Percentiles rank a stretch among this genome's conserved stretches.
phyloP scores from a whole-genome alignment of 495 filamentous ascomycete genomes.

The Aspergillus ostianus region DNA sequence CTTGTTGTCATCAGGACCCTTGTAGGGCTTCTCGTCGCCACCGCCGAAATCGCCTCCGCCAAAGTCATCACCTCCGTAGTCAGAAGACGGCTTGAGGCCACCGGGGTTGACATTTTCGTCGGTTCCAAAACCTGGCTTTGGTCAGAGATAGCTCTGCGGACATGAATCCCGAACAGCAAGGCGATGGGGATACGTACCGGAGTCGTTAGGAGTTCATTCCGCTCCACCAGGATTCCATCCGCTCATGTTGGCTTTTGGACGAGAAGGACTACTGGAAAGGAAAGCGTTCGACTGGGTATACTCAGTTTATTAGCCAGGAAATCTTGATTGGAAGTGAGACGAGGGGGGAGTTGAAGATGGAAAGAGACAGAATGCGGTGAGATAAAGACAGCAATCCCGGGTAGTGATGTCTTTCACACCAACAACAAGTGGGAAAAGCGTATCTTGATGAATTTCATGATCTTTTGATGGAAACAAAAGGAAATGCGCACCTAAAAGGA shows the following conservation, averaged over 20 bases:
- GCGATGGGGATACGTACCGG: background rate
- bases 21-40: conserved; percentile 11
- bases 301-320: background rate
- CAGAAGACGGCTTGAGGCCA: conserved; percentile 9
- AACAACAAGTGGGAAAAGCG: too few relatives aligned
- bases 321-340: background rate
- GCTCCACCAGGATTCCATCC: background rate
- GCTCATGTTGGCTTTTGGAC: background rate
- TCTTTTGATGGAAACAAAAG: background rate
- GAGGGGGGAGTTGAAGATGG: background rate
- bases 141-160: background rate
- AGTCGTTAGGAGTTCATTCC: background rate
- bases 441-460: background rate
- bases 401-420: background rate
- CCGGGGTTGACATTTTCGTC: conserved; percentile 21
- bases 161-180: background rate
- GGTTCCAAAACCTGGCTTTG: conserved; percentile 2
- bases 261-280: background rate
- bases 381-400: background rate
- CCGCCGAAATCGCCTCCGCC: conserved; percentile 13
- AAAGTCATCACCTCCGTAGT: conserved; percentile 8
- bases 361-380: background rate
- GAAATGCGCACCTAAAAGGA: background rate
- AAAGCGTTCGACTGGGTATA: background rate
- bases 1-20: conserved; percentile 24